Percentiles rank a stretch among this genome's conserved stretches.
These are phyloP conservation scores for Globisporangium yorkense DNA, from an alignment of 352 stramenopile species.

Conservation along the genomic window DNA sequence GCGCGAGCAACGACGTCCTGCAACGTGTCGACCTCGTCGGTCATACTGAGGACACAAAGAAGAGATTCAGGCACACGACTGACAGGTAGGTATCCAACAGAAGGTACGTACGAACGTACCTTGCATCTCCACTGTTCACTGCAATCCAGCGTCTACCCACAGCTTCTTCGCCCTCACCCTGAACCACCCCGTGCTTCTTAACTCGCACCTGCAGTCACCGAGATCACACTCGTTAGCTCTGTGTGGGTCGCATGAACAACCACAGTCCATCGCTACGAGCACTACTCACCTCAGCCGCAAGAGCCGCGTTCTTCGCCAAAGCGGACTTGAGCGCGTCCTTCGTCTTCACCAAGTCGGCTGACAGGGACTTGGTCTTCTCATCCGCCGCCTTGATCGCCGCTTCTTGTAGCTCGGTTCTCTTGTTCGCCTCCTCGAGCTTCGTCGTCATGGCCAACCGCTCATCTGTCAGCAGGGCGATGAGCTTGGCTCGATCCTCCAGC, in stretches of 20 bases:
- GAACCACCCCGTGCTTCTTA: no score
- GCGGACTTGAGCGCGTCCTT: background rate
- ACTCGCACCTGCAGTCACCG: no score
- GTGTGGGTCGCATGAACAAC: background rate
- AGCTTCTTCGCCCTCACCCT: no score
- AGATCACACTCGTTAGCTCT: no score
- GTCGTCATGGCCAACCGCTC: constrained; percentile 1
- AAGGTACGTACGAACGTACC: no score
- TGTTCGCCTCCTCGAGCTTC: background rate
- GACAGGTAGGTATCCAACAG: no score
- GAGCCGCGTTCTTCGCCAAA: background rate
- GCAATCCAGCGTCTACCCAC: no score
- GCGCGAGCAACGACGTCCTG: background rate
- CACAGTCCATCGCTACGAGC: background rate
- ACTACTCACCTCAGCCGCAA: constrained; percentile 1
- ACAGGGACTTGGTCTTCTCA: background rate
- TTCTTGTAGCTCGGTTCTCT: background rate
- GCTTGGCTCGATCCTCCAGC: background rate
- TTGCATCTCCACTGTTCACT: no score
- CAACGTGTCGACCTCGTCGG: background rate
- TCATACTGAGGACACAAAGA: background rate
- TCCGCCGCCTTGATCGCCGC: background rate
- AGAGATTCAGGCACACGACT: no score
- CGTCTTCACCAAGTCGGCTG: background rate
- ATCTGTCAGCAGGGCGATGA: constrained; percentile 6